Conservation (phyloP, 2,329 filamentous ascomycete species). For the Dactylonectria macrodidyma region DNA sequence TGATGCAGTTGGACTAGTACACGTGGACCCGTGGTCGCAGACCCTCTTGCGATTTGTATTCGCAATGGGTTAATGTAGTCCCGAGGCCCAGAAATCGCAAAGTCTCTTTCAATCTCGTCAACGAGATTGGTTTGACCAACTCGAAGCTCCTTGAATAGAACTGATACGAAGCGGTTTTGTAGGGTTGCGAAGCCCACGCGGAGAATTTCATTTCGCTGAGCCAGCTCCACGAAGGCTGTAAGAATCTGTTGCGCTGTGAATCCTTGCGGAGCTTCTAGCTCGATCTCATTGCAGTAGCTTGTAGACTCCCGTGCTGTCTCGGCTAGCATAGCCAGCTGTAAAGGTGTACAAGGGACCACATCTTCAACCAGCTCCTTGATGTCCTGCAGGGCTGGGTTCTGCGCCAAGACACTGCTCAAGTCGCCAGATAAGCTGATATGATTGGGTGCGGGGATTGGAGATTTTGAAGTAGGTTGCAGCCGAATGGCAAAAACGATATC, state of each 20-base stretch:
- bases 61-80: slow-evolving; percentile 70
- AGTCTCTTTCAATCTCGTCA: slow-evolving; percentile 56
- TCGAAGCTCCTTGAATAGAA: slow-evolving; percentile 72
- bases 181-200: slow-evolving; percentile 80
- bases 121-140: slow-evolving; percentile 60
- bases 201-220: slow-evolving; percentile 74
- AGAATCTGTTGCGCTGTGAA: slow-evolving; percentile 58
- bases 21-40: slow-evolving; percentile 43
- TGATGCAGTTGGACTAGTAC: slow-evolving; percentile 79
- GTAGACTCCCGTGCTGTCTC: slow-evolving; percentile 74
- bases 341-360: slow-evolving; percentile 76
- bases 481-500: slow-evolving; percentile 45
- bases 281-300: slow-evolving; percentile 85
- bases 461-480: slow-evolving; percentile 11
- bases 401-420: slow-evolving; percentile 35
- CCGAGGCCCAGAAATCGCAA: slow-evolving; percentile 55
- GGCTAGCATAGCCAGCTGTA: slow-evolving; percentile 85
- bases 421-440: slow-evolving; percentile 39
- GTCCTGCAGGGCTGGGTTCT: slow-evolving; percentile 31
- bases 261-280: slow-evolving; percentile 68
- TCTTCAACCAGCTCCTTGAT: slow-evolving; percentile 53
- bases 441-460: neutral
- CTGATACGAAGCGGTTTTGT: slow-evolving; percentile 52
- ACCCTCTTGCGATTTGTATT: slow-evolving; percentile 65
- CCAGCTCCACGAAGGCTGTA: slow-evolving; percentile 65